Base-by-base conservation (phyloP, 1,284 basidiomycete species). In the Apiotrichum akiyoshidainum region DNA sequence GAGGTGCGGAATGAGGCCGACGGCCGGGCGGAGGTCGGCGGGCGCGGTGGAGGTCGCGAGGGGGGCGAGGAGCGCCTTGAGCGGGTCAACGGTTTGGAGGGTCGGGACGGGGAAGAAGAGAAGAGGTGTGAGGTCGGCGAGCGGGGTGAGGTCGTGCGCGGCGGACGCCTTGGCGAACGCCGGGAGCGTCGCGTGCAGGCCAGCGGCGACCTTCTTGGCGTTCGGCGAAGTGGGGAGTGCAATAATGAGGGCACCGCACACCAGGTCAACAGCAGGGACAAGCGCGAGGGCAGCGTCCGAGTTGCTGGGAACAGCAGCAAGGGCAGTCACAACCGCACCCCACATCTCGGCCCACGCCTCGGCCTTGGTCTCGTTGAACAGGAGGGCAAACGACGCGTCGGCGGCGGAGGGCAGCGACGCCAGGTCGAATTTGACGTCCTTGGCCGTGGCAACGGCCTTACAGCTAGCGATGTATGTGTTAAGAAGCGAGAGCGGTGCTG, bases 321-420 rank as follows among this genome's bases (percentile, higher is more conserved):
- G 58, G 8, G 53, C 55, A 5, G 34, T 22, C n/a, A 66, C 52
- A 17, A 69, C 51, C 45, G 45, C 55, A 1, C 44, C 55, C 67
- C 68, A 71, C 5, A 65, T 57, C 19, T 73, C 68, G 2, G 65
- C 65, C 67, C 68, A 73, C 22, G 64, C 57, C 46, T 73, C 71
- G 2, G 66, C 59, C 54, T 70, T 71, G 33, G 37, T 39, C 22
- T 49, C 53, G 17, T 48, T 41, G 46, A 67, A 68, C 3, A 71
- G 60, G 13, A 59, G 42, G 0, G 37, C 22, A 16, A 70, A 54
- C 1, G 61, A 60, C 13, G 51, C 21, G 11, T 26, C 12, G 12
- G 34, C 51, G 4, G 63, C 58, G 1, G 48, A 2, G 7, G 31
- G n/a, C 11, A 55, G 54, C 26, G 22, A 1, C 4, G 39, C 54